Percentiles rank a stretch among this genome's conserved stretches.
These are phyloP conservation scores for Platanthera guangdongensis DNA, from an alignment of 106 monocot species.

Conservation along the genomic window DNA sequence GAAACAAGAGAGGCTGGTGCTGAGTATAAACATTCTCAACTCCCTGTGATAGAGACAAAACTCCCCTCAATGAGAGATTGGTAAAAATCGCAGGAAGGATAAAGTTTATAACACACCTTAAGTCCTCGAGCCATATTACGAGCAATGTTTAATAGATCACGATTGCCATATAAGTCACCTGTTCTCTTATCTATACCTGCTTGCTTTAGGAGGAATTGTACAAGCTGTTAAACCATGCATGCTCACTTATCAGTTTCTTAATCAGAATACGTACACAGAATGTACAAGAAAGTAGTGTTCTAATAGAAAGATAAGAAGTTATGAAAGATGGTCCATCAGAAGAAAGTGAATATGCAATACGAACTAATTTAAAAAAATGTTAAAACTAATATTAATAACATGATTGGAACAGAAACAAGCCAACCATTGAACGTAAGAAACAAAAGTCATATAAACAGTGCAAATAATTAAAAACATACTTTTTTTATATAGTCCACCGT, in stretches of 20 bases:
- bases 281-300: neutral
- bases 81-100: conserved; percentile 1
- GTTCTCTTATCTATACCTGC: conserved; percentile 75
- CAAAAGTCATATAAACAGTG: neutral
- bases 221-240: conserved; percentile 40
- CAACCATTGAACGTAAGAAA: neutral
- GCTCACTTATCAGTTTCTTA: neutral
- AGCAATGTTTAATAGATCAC: conserved; percentile 70
- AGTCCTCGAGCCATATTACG: conserved; percentile 78
- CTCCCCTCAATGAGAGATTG: conserved; percentile 6
- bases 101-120: conserved; percentile 30
- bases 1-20: conserved; percentile 94
- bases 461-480: neutral
- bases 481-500: neutral
- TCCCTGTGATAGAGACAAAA: conserved; percentile 42
- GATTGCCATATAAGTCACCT: conserved; percentile 66
- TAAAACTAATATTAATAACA: neutral
- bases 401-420: neutral
- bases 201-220: conserved; percentile 72
- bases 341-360: neutral
- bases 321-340: neutral
- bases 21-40: conserved; percentile 99
- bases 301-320: neutral
- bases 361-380: neutral
- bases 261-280: neutral